Evolutionary conservation across 1,284 basidiomycete species (phyloP).

Genomic region (Moesziomyces parantarcticus): DNA sequence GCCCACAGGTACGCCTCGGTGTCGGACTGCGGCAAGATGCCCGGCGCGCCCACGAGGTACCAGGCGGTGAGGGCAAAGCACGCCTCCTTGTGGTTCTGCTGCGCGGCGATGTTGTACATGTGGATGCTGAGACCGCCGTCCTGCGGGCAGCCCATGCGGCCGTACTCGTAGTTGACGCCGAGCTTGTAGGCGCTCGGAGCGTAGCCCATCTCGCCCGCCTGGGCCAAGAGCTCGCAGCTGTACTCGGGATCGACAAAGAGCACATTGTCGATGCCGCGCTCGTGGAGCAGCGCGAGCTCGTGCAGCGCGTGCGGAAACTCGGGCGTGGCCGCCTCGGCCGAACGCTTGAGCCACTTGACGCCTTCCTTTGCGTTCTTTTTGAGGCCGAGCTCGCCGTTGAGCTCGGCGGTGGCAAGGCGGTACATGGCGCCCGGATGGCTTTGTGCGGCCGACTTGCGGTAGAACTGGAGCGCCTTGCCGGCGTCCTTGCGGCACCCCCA

Average conservation of each 20-base stretch:
- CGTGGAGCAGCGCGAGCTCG: slow-evolving; percentile 92
- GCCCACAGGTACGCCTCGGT: slow-evolving; percentile 84
- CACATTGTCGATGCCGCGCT: slow-evolving; percentile 94
- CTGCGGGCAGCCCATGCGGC: slow-evolving; percentile 97
- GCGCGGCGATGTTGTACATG: slow-evolving; percentile 84
- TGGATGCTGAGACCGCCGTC: slow-evolving; percentile 96
- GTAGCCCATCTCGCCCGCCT: slow-evolving; percentile 94
- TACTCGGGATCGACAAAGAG: slow-evolving; percentile 97
- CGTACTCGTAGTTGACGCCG: slow-evolving; percentile 99
- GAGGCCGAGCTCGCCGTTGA: slow-evolving; percentile 92
- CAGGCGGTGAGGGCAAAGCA: slow-evolving; percentile 98
- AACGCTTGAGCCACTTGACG: slow-evolving; percentile 97
- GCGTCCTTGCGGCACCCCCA: slow-evolving; percentile 96
- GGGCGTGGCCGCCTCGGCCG: slow-evolving; percentile 79
- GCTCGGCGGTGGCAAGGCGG: slow-evolving; percentile 91
- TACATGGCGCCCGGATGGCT: slow-evolving; percentile 96
- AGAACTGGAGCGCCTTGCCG: slow-evolving; percentile 91
- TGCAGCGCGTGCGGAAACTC: slow-evolving; percentile 97
- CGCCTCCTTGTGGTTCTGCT: slow-evolving; percentile 94
- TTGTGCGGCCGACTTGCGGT: slow-evolving; percentile 87
- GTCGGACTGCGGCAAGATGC: slow-evolving; percentile 95
- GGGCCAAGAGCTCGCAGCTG: slow-evolving; percentile 90
- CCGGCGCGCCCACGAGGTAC: slow-evolving; percentile 98
- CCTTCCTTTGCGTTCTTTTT: slow-evolving; percentile 91
- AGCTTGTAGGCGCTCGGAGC: slow-evolving; percentile 94